Conservation (phyloP, 805 yeast genomes). For the Ogataea methanolica region DNA sequence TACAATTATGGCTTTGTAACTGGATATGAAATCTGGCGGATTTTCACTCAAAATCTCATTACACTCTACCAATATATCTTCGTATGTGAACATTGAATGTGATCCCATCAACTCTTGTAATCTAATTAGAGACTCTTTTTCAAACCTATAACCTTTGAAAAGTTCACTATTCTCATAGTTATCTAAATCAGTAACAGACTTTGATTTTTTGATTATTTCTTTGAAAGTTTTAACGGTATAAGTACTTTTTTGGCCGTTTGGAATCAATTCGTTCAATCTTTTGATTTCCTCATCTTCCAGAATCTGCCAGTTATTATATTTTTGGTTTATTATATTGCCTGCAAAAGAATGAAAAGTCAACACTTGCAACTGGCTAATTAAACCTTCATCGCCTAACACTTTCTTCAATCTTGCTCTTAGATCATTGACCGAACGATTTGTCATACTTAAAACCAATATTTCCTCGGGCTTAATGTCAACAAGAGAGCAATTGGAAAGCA, state of each 20-base stretch:
- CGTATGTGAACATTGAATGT: constrained; percentile 19
- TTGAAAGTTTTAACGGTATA: constrained; percentile 8
- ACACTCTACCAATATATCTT: constrained; percentile 22
- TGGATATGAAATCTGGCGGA: constrained; percentile 17
- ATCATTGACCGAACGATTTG: constrained; percentile 61
- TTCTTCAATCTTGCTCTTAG: constrained; percentile 29
- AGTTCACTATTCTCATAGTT: constrained; percentile 8
- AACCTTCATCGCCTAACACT: constrained; percentile 28
- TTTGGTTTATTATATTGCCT: constrained; percentile 40
- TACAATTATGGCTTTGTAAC: constrained; percentile 44
- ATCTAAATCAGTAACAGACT: constrained; percentile 7
- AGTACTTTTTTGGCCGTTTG: constrained; percentile 1
- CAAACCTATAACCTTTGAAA: constrained; percentile 4
- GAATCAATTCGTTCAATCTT: constrained; percentile 11
- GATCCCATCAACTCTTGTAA: constrained; percentile 16
- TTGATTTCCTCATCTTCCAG: constrained; percentile 42
- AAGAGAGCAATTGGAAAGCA: constrained; percentile 31
- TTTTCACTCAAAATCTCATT: constrained; percentile 8
- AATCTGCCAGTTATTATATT: constrained; percentile 32
- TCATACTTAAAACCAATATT: constrained; percentile 59
- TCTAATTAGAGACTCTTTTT: constrained; percentile 7
- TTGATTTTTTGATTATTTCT: constrained; percentile 11
- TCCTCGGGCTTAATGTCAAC: constrained; percentile 42
- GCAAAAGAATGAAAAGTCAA: constrained; percentile 66
- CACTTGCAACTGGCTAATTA: constrained; percentile 35